Conservation (phyloP, 108 stramenopile species). For the Cylindrotheca fusiformis region DNA sequence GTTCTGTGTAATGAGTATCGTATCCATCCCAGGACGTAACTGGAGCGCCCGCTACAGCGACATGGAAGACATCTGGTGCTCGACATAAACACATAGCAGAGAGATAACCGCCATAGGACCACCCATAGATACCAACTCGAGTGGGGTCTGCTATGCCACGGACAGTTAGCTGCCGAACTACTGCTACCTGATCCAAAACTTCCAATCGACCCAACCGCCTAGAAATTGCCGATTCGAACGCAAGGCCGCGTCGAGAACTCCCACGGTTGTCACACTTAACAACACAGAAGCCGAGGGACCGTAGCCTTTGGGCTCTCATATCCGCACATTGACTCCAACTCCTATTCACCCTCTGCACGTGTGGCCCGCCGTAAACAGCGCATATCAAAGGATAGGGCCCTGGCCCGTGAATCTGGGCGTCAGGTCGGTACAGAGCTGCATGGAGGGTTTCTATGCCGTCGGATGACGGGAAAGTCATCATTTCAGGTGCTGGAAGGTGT, state of each 20-base stretch:
- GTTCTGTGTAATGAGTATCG: conserved; percentile 95
- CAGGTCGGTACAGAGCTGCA: conserved; percentile 81
- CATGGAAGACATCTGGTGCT: conserved; percentile 83
- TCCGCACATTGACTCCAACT: conserved; percentile 82
- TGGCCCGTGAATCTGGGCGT: conserved; percentile 57
- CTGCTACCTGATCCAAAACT: conserved; percentile 89
- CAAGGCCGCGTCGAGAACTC: conserved; percentile 78
- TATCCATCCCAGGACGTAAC: conserved; percentile 96
- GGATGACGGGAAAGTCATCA: conserved; percentile 57
- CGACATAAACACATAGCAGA: conserved; percentile 86
- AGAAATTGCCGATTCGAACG: conserved; percentile 83
- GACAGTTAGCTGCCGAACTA: conserved; percentile 57
- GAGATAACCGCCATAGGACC: conserved; percentile 96
- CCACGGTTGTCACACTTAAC: conserved; percentile 96
- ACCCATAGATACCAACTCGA: conserved; percentile 91
- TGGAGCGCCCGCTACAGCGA: conserved; percentile 90
- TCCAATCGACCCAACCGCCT: conserved; percentile 80
- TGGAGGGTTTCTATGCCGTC: conserved; percentile 64
- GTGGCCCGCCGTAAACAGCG: conserved; percentile 95
- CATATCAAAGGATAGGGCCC: conserved; percentile 88
- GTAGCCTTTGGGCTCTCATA: conserved; percentile 83
- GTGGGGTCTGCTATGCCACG: conserved; percentile 73
- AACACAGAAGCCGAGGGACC: conserved; percentile 84
- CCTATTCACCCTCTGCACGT: conserved; percentile 83
- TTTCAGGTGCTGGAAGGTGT: conserved; percentile 46